Conservation (phyloP, 1,284 basidiomycete species). For the Austroboletus niveus region DNA sequence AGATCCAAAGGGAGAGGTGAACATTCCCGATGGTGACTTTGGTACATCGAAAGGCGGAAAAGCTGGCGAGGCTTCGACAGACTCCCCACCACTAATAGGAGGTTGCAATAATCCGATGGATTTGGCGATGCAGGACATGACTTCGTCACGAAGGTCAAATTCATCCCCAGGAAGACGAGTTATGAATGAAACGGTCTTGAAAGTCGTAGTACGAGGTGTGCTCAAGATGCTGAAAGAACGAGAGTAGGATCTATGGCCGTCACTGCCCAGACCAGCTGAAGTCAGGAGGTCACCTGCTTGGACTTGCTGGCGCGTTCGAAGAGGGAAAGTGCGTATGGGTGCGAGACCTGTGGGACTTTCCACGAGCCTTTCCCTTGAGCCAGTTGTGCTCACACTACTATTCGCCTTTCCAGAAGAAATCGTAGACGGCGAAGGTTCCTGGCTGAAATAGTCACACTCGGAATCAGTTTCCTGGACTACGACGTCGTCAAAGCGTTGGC, state of each 20-base stretch:
- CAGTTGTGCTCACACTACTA: conserved; percentile 4
- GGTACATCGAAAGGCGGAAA: conserved; percentile 53
- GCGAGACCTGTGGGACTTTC: conserved; percentile 24
- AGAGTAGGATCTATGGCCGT: conserved; percentile 45
- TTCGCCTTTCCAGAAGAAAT: conserved; percentile 19
- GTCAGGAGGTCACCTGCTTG: conserved; percentile 71
- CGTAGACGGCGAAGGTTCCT: conserved; percentile 22
- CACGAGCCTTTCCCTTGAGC: conserved; percentile 22
- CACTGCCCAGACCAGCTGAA: conserved; percentile 45
- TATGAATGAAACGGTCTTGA: conserved; percentile 31
- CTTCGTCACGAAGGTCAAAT: conserved; percentile 90
- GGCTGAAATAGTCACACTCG: conserved; percentile 57
- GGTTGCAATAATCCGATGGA: conserved; percentile 95
- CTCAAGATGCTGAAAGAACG: conserved; percentile 52
- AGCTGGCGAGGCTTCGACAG: conserved; percentile 64
- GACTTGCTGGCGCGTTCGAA: conserved; percentile 45
- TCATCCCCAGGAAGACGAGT: conserved; percentile 45
- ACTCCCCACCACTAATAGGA: conserved; percentile 62
- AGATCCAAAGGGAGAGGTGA: conserved; percentile 82
- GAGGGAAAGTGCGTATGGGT: conserved; percentile 27
- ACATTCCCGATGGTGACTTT: conserved; percentile 43
- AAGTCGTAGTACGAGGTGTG: conserved; percentile 43
- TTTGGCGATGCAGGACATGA: conserved; percentile 97
- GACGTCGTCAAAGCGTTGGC: conserved; percentile 77
- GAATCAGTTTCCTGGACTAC: conserved; percentile 44